phyloP scores from a whole-genome alignment of 139 green algal species.

The Coccomyxa sp. region DNA sequence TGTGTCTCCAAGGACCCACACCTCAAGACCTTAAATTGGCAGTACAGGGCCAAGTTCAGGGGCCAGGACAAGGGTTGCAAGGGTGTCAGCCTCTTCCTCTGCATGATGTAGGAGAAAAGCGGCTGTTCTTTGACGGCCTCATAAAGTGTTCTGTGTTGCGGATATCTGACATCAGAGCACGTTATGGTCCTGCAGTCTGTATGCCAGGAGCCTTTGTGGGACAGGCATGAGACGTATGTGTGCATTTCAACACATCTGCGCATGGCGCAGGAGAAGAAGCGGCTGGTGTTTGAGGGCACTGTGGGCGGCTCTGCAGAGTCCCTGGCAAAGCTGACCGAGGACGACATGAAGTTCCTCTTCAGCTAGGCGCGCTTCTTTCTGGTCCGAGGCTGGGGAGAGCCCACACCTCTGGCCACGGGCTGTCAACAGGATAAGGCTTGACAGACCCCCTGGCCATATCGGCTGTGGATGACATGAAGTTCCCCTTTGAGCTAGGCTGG shows the following conservation, averaged over 20 bases:
- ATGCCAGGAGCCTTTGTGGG: background rate
- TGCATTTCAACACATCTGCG: background rate
- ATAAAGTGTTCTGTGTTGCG: too few relatives aligned
- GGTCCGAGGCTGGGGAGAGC: too few relatives aligned
- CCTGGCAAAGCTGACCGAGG: slow-evolving; percentile 80
- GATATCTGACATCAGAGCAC: too few relatives aligned
- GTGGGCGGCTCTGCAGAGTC: slow-evolving; percentile 76
- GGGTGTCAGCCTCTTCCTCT: background rate
- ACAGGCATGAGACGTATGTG: background rate
- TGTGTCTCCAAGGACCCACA: background rate
- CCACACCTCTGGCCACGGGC: too few relatives aligned
- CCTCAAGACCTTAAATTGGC: background rate
- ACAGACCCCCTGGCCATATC: too few relatives aligned
- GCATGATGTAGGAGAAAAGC: background rate
- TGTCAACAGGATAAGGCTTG: too few relatives aligned
- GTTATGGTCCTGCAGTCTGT: too few relatives aligned
- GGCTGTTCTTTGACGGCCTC: background rate
- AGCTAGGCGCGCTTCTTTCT: slow-evolving; percentile 18
- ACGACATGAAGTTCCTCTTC: slow-evolving; percentile 92
- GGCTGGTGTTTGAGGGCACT: slow-evolving; percentile 85
- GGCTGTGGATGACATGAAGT: too few relatives aligned
- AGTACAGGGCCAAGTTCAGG: background rate
- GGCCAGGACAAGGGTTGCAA: background rate
- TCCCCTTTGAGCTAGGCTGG: too few relatives aligned
- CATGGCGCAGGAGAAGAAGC: slow-evolving; percentile 74